Base-by-base conservation (phyloP, 208 protist species). In the Trypanosoma conorhini region DNA sequence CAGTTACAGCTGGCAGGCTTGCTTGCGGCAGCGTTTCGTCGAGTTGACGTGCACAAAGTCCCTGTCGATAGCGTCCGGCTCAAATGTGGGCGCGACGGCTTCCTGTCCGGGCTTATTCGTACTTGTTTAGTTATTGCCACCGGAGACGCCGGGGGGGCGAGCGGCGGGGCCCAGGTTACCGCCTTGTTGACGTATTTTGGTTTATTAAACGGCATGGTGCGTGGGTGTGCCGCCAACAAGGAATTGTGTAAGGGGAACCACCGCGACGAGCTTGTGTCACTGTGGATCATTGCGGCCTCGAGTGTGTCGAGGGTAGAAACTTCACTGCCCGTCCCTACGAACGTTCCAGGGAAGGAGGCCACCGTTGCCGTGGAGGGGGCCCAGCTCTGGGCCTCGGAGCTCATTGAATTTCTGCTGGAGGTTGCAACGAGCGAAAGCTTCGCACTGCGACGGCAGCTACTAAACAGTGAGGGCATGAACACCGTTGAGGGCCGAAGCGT, bases 401-500 rank as follows among this genome's bases (percentile, higher is more conserved):
- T 96, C 31, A 72, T 86, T 3, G 87, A 93, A 44, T 59, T 87
- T 51, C 58, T 92, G 5, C 52, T 96, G 10, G 91, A 96, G 76
- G 50, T 93, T 26, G 74, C 69, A 54, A 83, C 88, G 3, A 79
- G 75, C 28, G 82, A 83, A 61, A 92, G 87, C 74, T 95, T 95
- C 61, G 80, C 86, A 0, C 67, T 79, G 46, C 65, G 74, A 19
- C 85, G 90, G 10, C 78, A 80, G 44, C 44, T 72, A 19, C 70
- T 85, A 21, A 57, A 71, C 51, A 67, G 33, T 7, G 67, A 60
- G 30, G 48, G 22, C 42, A 54, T 66, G 35, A 62, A 65, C 22
- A 57, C 3, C 22, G 57, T 44, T 44, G 35, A n/a, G 42, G 24
- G 19, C 15, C 28, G 17, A n/a, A 51, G 15, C 15, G 5, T 28